These are phyloP conservation scores for Ganoderma lingzhi DNA, from an alignment of 1,284 basidiomycete species.

Conservation along the genomic window DNA sequence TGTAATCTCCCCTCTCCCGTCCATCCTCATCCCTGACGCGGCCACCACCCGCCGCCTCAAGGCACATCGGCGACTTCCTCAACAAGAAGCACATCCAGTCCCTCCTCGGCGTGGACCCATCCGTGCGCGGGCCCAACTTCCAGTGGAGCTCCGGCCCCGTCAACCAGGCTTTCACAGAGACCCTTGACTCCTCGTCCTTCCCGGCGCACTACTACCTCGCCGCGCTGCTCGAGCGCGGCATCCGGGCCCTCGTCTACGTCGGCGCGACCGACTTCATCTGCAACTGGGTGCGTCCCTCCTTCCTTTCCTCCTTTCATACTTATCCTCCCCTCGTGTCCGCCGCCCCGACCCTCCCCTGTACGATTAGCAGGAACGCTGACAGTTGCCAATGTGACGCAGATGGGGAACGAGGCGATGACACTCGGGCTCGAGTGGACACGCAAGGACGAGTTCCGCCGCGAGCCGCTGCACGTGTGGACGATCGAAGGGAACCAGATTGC, in stretches of 20 bases:
- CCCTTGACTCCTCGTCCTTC: constrained; percentile 50
- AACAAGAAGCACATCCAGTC: constrained; percentile 58
- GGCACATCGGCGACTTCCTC: constrained; percentile 62
- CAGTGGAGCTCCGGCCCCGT: constrained; percentile 55
- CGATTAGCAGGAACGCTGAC: too few species aligned
- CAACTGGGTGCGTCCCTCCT: constrained; percentile 61
- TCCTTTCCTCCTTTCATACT: not conserved
- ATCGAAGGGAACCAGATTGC: constrained; percentile 54
- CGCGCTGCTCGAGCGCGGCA: constrained; percentile 76
- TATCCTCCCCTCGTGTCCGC: not conserved
- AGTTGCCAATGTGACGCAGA: constrained; percentile 6
- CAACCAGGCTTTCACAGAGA: constrained; percentile 46
- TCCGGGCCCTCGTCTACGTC: constrained; percentile 79
- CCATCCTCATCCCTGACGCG: not conserved
- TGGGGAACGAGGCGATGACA: constrained; percentile 72
- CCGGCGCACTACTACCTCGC: constrained; percentile 64
- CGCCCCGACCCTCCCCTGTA: too few species aligned
- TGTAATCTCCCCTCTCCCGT: not conserved
- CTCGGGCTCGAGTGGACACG: constrained; percentile 69
- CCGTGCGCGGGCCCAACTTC: constrained; percentile 51
- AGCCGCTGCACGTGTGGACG: constrained; percentile 62
- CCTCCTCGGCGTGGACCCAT: constrained; percentile 66
- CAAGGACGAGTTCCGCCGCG: constrained; percentile 53
- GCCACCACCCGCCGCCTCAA: constrained; percentile 31
- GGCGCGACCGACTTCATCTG: constrained; percentile 80